Evolutionary conservation across 768 basidiomycete species (phyloP).

Genomic region (Leucogyrophana mollusca): DNA sequence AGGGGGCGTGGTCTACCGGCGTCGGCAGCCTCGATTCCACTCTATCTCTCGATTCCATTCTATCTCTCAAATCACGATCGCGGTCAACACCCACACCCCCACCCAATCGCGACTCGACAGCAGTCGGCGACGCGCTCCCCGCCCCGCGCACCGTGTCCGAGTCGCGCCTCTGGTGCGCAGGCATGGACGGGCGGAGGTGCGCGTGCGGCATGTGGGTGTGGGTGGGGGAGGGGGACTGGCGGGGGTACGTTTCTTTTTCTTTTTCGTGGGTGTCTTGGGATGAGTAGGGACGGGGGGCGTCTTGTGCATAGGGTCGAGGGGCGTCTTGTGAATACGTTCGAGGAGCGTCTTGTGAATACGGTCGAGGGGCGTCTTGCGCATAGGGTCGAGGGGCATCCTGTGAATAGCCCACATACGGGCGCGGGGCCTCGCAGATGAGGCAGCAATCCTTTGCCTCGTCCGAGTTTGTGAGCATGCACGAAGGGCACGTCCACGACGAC

Average conservation of each 20-base stretch:
- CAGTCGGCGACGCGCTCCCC: constrained; percentile 68
- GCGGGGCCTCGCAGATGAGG: constrained; percentile 33
- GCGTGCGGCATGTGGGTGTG: constrained; percentile 30
- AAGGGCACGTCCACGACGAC: constrained; percentile 51
- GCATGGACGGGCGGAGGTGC: constrained; percentile 27
- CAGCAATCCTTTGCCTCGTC: constrained; percentile 32
- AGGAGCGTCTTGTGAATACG: constrained; percentile 11
- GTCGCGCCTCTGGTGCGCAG: constrained; percentile 64
- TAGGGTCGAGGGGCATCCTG: neutral
- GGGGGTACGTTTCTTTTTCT: constrained; percentile 27
- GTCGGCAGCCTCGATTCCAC: neutral
- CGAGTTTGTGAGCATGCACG: constrained; percentile 41
- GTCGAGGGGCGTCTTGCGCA: constrained; percentile 5
- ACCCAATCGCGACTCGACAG: constrained; percentile 40
- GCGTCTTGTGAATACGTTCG: constrained; percentile 12
- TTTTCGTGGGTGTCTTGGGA: constrained; percentile 18
- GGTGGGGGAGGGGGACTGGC: constrained; percentile 56
- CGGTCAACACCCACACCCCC: no score
- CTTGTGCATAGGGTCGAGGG: constrained; percentile 10
- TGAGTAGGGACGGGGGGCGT: constrained; percentile 15
- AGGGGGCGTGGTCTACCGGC: constrained; percentile 1
- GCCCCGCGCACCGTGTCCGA: constrained; percentile 79
- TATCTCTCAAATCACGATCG: no score
- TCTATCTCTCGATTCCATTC: no score
- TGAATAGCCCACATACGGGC: neutral